A percentile compares a stretch with the other conserved stretches of the same genome.
phyloP scores from a whole-genome alignment of 495 filamentous ascomycete genomes.

The Annulohypoxylon nitens region DNA sequence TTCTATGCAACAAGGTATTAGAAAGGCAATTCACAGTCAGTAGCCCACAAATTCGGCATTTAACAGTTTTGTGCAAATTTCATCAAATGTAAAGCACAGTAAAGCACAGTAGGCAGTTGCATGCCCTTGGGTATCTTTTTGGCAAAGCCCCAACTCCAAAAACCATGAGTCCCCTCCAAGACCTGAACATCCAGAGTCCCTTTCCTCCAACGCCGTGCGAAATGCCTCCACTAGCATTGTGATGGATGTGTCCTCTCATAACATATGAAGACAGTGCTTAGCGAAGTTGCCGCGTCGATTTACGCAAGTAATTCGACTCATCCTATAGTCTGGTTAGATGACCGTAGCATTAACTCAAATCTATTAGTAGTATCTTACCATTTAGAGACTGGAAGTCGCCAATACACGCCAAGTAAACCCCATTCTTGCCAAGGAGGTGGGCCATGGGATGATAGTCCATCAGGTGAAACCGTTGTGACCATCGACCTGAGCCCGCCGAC shows the following conservation, averaged over 20 bases:
- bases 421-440: neutral
- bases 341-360: neutral
- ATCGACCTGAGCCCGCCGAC: conserved; percentile 29
- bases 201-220: neutral
- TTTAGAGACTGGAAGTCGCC: neutral
- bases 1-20: neutral
- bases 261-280: too few relatives aligned
- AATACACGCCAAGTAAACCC: neutral
- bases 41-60: neutral
- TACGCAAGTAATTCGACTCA: neutral
- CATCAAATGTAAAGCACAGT: neutral
- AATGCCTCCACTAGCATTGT: too few relatives aligned
- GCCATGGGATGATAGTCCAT: neutral
- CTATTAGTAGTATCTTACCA: neutral
- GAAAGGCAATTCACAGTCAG: conserved; percentile 1
- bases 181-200: neutral
- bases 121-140: conserved; percentile 5
- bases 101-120: neutral
- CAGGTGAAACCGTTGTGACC: conserved; percentile 16
- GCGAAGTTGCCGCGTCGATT: neutral
- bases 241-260: too few relatives aligned
- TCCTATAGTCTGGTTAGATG: neutral
- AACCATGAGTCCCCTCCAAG: neutral
- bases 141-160: conserved; percentile 1
- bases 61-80: neutral